These are phyloP conservation scores for Lecanicillium sp. DNA, from an alignment of 2,329 filamentous ascomycete species.

Conservation along the genomic window DNA sequence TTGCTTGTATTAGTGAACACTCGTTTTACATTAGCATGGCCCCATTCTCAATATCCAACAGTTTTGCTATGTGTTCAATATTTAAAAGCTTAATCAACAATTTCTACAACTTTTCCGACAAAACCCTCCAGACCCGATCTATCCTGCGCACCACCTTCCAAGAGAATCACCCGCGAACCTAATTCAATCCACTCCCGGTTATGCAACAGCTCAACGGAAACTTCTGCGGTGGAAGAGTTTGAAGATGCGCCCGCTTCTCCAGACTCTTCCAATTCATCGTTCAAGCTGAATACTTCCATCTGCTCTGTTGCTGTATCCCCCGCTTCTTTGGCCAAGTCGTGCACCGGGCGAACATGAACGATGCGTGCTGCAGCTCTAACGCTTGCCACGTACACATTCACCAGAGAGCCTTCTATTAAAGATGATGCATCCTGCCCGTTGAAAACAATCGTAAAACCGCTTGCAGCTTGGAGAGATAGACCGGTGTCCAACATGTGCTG, in stretches of 20 bases:
- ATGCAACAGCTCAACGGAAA: slow-evolving; percentile 61
- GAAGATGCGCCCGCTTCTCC: slow-evolving; percentile 17
- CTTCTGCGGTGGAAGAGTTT: slow-evolving; percentile 30
- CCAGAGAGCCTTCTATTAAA: slow-evolving; percentile 58
- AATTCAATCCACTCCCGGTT: slow-evolving; percentile 67
- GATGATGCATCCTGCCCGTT: slow-evolving; percentile 52
- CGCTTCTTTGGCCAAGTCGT: slow-evolving; percentile 16
- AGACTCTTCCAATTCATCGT: slow-evolving; percentile 35
- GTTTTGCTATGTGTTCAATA: too few species aligned
- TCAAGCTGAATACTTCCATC: slow-evolving; percentile 50
- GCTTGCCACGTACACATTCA: slow-evolving; percentile 82
- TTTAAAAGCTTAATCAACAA: slow-evolving; percentile 38
- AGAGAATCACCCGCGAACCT: slow-evolving; percentile 60
- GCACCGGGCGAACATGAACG: slow-evolving; percentile 39
- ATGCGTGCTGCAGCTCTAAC: slow-evolving; percentile 76
- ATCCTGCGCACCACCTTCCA: slow-evolving; percentile 64
- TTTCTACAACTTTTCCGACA: slow-evolving; percentile 59
- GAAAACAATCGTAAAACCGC: slow-evolving; percentile 66
- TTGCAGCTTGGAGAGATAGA: slow-evolving; percentile 55
- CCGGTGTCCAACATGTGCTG: slow-evolving; percentile 49
- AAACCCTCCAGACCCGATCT: slow-evolving; percentile 63
- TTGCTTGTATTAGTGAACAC: too few species aligned
- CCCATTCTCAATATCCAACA: too few species aligned
- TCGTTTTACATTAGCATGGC: too few species aligned
- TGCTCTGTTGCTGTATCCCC: slow-evolving; percentile 28